Evolutionary conservation across 345 rosid species (phyloP), one percentile per base, ranked within the genome.

Genomic region (Murraya paniculata): DNA sequence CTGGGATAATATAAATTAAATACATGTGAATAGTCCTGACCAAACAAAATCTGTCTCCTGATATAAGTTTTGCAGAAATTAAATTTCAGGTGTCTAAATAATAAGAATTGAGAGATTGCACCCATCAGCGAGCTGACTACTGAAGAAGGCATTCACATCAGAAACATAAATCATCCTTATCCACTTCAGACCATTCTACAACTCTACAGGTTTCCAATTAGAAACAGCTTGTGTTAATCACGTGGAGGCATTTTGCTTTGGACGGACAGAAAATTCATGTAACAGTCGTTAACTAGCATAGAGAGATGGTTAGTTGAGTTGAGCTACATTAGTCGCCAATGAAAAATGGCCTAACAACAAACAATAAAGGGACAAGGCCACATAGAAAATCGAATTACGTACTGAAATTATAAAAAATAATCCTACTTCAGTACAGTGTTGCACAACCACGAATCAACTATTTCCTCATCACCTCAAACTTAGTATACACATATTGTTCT

Each of bases 1-100:
- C 99, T 95, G 86, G 77, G 53, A 77, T 2, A 74, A 77, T 74
- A 78, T 67, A 68, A 75, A 73, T 48, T 41, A 41, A 75, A 30
- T 4, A 66, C 72, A 31, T 10, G 64, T 55, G 50, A 50, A 50
- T 21, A 28, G 73, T 50, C 39, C 38, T 48, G 36, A 24, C 33
- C 14, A 14, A 16, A 16, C 24, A 27, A 69, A 25, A 28, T 13
- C 30, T 11, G 9, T 41, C 55, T 68, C 31, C 50, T 38, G 28
- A 11, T 19, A 68, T 38, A 68, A 21, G 31, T 68, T 38, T 16
- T 14, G 1, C 21, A 39, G 50, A 30, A 39, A 9, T 68, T 39
- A 39, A 45, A 70, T 27, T 70, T 70, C 58, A 70, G 36, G 36
- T 3, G 73, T n/a, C 55, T n/a, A 50, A 70, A 48, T 27, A 8